Percentiles rank a stretch among this genome's conserved stretches.
phyloP scores from a whole-genome alignment of 2,329 filamentous ascomycete species.

The Escovopsis sp. region DNA sequence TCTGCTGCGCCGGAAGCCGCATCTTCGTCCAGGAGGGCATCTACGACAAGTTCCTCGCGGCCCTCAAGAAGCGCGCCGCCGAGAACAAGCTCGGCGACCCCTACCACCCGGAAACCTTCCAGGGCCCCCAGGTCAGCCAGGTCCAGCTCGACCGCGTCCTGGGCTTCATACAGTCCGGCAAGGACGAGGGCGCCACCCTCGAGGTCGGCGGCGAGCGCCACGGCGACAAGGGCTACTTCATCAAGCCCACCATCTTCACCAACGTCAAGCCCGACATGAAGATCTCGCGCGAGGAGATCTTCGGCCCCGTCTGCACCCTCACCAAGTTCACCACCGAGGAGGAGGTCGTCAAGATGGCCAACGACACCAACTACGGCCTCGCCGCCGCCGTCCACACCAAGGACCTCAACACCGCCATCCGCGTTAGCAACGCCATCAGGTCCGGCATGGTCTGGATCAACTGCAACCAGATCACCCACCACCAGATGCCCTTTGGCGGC shows the following conservation, averaged over 20 bases:
- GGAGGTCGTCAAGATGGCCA: conserved; percentile 61
- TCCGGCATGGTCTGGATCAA: conserved; percentile 53
- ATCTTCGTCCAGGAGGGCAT: conserved; percentile 77
- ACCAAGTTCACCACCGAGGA: conserved; percentile 76
- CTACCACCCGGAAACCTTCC: conserved; percentile 66
- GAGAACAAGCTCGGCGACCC: conserved; percentile 74
- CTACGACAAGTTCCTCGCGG: conserved; percentile 73
- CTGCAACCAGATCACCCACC: conserved; percentile 57
- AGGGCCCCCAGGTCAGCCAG: conserved; percentile 75
- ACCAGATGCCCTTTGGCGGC: conserved; percentile 54
- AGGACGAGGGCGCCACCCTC: conserved; percentile 44
- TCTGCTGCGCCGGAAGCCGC: conserved; percentile 63
- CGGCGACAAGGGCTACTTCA: conserved; percentile 74
- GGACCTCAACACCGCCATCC: conserved; percentile 68
- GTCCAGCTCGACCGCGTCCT: conserved; percentile 83
- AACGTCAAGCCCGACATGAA: conserved; percentile 73
- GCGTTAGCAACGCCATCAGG: conserved; percentile 59
- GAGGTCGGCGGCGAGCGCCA: conserved; percentile 40
- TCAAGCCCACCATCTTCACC: conserved; percentile 81
- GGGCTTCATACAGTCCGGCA: conserved; percentile 58
- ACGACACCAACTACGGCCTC: conserved; percentile 67
- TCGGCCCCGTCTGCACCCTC: conserved; percentile 73
- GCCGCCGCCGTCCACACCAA: conserved; percentile 73
- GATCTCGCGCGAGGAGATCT: conserved; percentile 87
- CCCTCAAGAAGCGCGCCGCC: conserved; percentile 63